These are phyloP conservation scores for Aureobasidium sp. DNA, from an alignment of 2,329 filamentous ascomycete species.

Conservation along the genomic window DNA sequence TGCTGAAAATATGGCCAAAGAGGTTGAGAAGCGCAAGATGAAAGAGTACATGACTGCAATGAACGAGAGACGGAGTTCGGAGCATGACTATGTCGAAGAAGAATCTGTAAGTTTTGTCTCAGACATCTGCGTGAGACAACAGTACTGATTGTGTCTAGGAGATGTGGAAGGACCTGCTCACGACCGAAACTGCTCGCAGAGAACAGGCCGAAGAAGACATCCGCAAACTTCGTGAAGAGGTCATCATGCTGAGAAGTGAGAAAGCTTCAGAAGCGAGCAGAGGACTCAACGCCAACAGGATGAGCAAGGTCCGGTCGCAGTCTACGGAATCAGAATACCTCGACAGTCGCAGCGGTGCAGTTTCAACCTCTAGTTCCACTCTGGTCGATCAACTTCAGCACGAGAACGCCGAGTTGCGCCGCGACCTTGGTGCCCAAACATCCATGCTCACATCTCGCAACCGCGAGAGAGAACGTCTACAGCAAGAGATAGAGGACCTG, in stretches of 20 bases:
- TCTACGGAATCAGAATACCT: conserved; percentile 29
- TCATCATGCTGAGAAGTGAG: conserved; percentile 48
- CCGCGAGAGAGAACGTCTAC: conserved; percentile 86
- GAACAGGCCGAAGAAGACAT: conserved; percentile 91
- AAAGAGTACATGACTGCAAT: conserved; percentile 68
- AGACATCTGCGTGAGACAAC: neutral
- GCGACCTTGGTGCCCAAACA: conserved; percentile 89
- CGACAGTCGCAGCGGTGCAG: conserved; percentile 29
- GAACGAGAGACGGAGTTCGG: conserved; percentile 41
- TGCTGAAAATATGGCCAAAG: conserved; percentile 67
- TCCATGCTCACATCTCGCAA: conserved; percentile 97
- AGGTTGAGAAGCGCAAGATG: conserved; percentile 79
- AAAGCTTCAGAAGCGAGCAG: conserved; percentile 28
- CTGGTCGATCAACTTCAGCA: conserved; percentile 82
- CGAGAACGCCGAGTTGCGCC: conserved; percentile 84
- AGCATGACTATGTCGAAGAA: conserved; percentile 28
- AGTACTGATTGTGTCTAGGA: conserved; percentile 44
- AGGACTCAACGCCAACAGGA: conserved; percentile 23
- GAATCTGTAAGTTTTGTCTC: conserved; percentile 21
- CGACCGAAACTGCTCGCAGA: conserved; percentile 80
- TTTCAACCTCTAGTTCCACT: conserved; percentile 56
- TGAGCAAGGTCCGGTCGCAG: conserved; percentile 31
- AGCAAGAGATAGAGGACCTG: conserved; percentile 94
- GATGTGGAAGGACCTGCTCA: conserved; percentile 90
- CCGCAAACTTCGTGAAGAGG: conserved; percentile 71